Conservation (phyloP, 2,329 filamentous ascomycete species). For the Botryotinia convoluta region DNA sequence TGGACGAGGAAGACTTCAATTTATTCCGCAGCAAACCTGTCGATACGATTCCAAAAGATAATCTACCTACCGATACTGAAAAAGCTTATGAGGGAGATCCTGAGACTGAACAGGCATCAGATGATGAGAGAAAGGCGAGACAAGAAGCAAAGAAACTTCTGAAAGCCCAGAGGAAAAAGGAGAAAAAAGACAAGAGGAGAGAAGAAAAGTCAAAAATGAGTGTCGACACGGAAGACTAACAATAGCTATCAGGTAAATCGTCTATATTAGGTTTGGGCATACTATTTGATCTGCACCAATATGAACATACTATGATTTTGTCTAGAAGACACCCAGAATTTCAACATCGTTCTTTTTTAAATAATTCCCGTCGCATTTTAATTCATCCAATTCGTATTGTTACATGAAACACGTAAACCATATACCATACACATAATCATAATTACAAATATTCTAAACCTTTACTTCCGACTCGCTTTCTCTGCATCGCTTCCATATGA, state of each 20-base stretch:
- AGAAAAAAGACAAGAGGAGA: slow-evolving; percentile 18
- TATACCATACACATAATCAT: slow-evolving; percentile 3
- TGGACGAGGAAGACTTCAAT: slow-evolving; percentile 16
- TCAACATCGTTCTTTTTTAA: not conserved
- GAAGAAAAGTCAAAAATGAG: slow-evolving; percentile 17
- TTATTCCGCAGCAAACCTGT: slow-evolving; percentile 18
- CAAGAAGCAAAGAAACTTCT: slow-evolving; percentile 16
- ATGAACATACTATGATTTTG: not conserved
- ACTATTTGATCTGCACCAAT: not conserved
- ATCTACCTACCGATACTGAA: not conserved
- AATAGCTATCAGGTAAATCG: not conserved
- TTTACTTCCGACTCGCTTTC: slow-evolving; percentile 17
- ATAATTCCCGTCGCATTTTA: not conserved
- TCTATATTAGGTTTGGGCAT: not conserved
- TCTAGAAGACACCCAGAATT: not conserved
- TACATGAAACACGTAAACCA: not conserved
- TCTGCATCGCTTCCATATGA: slow-evolving; percentile 18
- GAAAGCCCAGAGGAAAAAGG: slow-evolving; percentile 16
- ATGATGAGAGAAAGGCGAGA: slow-evolving; percentile 8
- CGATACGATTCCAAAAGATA: slow-evolving; percentile 5
- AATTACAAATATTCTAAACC: not conserved
- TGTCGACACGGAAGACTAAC: slow-evolving; percentile 5
- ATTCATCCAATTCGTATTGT: not conserved
- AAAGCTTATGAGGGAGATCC: slow-evolving; percentile 18
- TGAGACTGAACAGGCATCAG: slow-evolving; percentile 5